Base-by-base conservation (phyloP, 257 asterid genomes). In the Nicotiana attenuata region DNA sequence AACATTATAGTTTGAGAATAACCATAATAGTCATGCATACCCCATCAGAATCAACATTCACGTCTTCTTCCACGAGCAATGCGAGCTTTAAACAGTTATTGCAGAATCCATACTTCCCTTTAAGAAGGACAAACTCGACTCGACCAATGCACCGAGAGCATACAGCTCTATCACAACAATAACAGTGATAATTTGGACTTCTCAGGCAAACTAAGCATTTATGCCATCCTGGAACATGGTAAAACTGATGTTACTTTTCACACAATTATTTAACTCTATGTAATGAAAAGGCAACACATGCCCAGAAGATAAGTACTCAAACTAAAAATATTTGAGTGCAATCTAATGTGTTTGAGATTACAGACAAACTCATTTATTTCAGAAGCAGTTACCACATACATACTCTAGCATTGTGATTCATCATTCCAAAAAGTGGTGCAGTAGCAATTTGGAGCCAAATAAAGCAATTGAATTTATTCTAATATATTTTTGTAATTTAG, bases 71-170 rank as follows among this genome's bases (percentile, higher is more conserved):
- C 64, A 96, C 88, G 80, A 96, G 91, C 77, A 90, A 63, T 20
- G 87, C 97, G 63, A 94, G 92, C 80, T 86, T 78, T 81, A 91
- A 87, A 88, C 99, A 96, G 57, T 4, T 4, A 17, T 77, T 19
- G 87, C 99, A 96, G 85, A 96, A 92, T 29, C 99, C 99, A 81
- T 82, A 69, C 66, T 85, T 80, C 69, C 89, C 94, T 88, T 89
- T 92, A 76, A 94, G 84, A 55, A 15, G 87, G 28, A 75, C 81
- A 84, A 94, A 87, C 14, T 82, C 84, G 10, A 86, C 61, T 17
- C 10, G 24, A 16, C 59, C 50, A 80, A 83, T 83, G 91, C 99
- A 96, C 83, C 57, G 84, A 26, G 76, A 84, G 89, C 99, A 96
- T 11, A 88, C 86, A 59, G 97, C 89, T 7, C 38, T 82, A 67